Conservation (phyloP, 1,139 yeast genomes). For the Suhomyces maxii region DNA sequence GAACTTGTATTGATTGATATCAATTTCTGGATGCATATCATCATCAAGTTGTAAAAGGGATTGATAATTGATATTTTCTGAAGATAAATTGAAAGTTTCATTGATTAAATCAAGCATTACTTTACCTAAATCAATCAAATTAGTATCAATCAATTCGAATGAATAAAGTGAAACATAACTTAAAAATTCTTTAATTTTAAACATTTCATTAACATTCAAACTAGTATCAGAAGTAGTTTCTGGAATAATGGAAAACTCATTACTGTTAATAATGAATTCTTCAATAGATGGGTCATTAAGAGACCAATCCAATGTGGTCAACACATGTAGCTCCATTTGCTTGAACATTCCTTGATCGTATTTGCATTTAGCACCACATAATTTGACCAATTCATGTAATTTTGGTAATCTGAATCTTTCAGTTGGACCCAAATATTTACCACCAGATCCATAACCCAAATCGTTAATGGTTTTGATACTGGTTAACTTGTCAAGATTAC, state of each 20-base stretch:
- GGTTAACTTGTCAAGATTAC: conserved; percentile 30
- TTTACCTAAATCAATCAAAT: conserved; percentile 33
- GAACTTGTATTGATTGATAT: conserved; percentile 24
- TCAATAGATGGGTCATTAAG: conserved; percentile 58
- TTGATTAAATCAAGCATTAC: conserved; percentile 39
- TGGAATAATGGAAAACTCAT: conserved; percentile 32
- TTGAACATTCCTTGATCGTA: conserved; percentile 65
- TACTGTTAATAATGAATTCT: conserved; percentile 42
- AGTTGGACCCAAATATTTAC: conserved; percentile 63
- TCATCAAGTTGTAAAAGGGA: conserved; percentile 7
- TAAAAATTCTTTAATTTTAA: conserved; percentile 39
- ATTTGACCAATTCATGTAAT: conserved; percentile 58
- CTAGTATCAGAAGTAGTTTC: not conserved
- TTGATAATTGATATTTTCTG: conserved; percentile 25
- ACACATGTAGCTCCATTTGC: conserved; percentile 53
- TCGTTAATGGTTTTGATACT: conserved; percentile 40
- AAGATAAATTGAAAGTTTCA: conserved; percentile 27
- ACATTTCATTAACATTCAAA: conserved; percentile 26
- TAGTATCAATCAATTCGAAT: conserved; percentile 36
- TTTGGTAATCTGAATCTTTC: conserved; percentile 67
- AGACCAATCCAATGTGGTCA: conserved; percentile 63
- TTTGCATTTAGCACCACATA: conserved; percentile 58
- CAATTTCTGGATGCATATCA: conserved; percentile 15
- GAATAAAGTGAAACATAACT: conserved; percentile 39
- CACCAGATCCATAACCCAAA: conserved; percentile 53